These are phyloP conservation scores for Lentinus polychrous DNA, from an alignment of 1,284 basidiomycete genomes.

Conservation along the genomic window DNA sequence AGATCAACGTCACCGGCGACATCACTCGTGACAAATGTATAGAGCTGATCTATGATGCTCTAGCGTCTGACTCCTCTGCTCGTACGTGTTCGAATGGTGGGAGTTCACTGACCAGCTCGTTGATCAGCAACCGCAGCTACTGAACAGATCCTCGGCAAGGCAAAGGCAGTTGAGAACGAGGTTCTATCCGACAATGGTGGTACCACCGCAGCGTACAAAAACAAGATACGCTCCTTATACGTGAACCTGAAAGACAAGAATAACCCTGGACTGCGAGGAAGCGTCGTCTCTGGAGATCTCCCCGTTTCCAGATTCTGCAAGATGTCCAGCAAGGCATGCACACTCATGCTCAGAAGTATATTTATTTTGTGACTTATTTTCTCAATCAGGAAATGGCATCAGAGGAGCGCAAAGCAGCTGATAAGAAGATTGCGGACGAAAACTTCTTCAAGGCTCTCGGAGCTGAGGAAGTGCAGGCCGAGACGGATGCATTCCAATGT, in stretches of 20 bases:
- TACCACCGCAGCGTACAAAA: conserved; percentile 51
- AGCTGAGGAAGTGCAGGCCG: conserved; percentile 85
- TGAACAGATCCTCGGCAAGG: conserved; percentile 53
- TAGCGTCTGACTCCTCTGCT: conserved; percentile 78
- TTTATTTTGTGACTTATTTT: not conserved
- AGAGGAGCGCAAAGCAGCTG: conserved; percentile 80
- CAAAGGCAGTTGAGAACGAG: conserved; percentile 54
- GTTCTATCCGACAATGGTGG: conserved; percentile 44
- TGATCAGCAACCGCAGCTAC: conserved; percentile 35
- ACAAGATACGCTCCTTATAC: conserved; percentile 86
- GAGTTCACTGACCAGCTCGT: not conserved
- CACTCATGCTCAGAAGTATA: not conserved
- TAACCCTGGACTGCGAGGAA: conserved; percentile 83
- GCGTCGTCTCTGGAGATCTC: conserved; percentile 79
- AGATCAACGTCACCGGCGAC: conserved; percentile 53
- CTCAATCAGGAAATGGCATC: conserved; percentile 87
- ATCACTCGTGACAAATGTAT: conserved; percentile 83
- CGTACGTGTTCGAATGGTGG: conserved; percentile 53
- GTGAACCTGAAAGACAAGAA: conserved; percentile 94
- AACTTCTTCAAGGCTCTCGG: conserved; percentile 92
- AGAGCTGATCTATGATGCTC: conserved; percentile 87
- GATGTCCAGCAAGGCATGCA: conserved; percentile 75
- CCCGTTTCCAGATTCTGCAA: conserved; percentile 62
- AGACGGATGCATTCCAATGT: conserved; percentile 98
- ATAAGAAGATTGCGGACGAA: conserved; percentile 77